These are phyloP conservation scores for Phialemonium atrogriseum DNA, from an alignment of 2,329 filamentous ascomycete genomes.

Conservation along the genomic window DNA sequence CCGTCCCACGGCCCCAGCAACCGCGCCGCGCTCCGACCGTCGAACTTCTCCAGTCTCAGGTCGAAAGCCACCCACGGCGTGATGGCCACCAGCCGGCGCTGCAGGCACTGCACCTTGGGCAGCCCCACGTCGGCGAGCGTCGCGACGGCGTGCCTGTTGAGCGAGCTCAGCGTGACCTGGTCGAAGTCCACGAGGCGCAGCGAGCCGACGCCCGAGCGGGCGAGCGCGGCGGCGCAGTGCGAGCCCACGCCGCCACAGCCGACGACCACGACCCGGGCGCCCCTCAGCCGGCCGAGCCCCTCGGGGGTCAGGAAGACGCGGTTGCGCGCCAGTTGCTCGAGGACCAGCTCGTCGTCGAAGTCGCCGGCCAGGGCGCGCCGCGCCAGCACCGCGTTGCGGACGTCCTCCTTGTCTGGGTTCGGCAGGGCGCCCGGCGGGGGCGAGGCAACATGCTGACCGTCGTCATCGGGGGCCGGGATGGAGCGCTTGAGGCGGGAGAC, in stretches of 20 bases:
- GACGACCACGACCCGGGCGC: slow-evolving; percentile 79
- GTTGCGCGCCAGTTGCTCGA: slow-evolving; percentile 91
- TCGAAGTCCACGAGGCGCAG: slow-evolving; percentile 93
- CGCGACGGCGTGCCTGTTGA: slow-evolving; percentile 94
- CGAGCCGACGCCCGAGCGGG: slow-evolving; percentile 80
- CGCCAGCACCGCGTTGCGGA: slow-evolving; percentile 49
- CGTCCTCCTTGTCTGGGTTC: slow-evolving; percentile 50
- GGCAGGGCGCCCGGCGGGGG: slow-evolving; percentile 48
- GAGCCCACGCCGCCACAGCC: slow-evolving; percentile 93
- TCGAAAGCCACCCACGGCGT: slow-evolving; percentile 91
- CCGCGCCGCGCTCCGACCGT: slow-evolving; percentile 52
- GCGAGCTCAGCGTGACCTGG: slow-evolving; percentile 86
- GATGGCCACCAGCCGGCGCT: slow-evolving; percentile 73
- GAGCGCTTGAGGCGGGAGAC: slow-evolving; percentile 51
- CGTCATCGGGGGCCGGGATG: slow-evolving; percentile 36
- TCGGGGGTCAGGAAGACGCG: slow-evolving; percentile 80
- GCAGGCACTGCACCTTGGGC: slow-evolving; percentile 81
- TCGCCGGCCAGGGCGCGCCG: slow-evolving; percentile 53
- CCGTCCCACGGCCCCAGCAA: slow-evolving; percentile 61
- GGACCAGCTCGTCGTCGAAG: slow-evolving; percentile 71
- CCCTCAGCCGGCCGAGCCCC: slow-evolving; percentile 71
- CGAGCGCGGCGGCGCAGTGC: slow-evolving; percentile 78
- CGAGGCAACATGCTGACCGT: slow-evolving; percentile 24
- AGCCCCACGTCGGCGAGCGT: slow-evolving; percentile 90
- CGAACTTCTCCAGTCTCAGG: slow-evolving; percentile 75